Conservation (phyloP, 1,284 basidiomycete genomes). For the Sporisorium reilianum region DNA sequence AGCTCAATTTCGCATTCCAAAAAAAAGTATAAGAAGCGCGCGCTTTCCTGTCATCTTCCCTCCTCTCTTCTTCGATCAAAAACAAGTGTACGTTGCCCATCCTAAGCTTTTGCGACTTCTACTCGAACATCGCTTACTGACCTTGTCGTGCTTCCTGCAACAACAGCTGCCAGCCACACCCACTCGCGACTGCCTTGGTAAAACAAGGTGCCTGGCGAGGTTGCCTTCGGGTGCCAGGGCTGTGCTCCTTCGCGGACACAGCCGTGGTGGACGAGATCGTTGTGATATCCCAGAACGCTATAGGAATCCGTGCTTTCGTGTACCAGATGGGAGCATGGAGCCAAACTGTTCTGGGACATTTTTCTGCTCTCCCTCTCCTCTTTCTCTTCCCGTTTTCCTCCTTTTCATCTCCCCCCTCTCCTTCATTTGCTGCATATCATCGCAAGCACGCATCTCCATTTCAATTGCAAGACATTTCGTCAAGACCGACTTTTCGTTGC, state of each 20-base stretch:
- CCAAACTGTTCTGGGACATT: constrained; percentile 59
- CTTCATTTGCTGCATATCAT: too few species aligned
- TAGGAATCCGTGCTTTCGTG: constrained; percentile 53
- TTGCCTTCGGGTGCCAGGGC: constrained; percentile 53
- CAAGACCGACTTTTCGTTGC: too few species aligned
- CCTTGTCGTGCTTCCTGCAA: not conserved
- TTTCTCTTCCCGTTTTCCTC: not conserved
- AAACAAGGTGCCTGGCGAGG: constrained; percentile 45
- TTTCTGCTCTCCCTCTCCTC: constrained; percentile 5
- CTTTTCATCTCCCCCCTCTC: not conserved
- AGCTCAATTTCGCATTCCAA: not conserved
- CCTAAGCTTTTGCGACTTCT: constrained; percentile 3
- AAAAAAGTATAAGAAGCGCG: constrained; percentile 21
- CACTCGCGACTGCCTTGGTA: constrained; percentile 53
- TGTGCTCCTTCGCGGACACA: constrained; percentile 6
- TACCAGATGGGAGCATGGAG: constrained; percentile 38
- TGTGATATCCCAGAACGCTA: constrained; percentile 58
- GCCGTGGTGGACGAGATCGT: constrained; percentile 57
- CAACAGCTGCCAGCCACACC: constrained; percentile 64
- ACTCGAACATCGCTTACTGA: constrained; percentile 4
- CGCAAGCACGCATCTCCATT: too few species aligned
- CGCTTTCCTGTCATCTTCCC: not conserved
- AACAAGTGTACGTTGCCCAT: constrained; percentile 60
- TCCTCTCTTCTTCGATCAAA: constrained; percentile 59
- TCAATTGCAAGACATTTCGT: not conserved